Percentiles rank a stretch among this genome's conserved stretches.
phyloP scores from a whole-genome alignment of 202 grass and related monocot genomes.

The Saccharum hybrid region DNA sequence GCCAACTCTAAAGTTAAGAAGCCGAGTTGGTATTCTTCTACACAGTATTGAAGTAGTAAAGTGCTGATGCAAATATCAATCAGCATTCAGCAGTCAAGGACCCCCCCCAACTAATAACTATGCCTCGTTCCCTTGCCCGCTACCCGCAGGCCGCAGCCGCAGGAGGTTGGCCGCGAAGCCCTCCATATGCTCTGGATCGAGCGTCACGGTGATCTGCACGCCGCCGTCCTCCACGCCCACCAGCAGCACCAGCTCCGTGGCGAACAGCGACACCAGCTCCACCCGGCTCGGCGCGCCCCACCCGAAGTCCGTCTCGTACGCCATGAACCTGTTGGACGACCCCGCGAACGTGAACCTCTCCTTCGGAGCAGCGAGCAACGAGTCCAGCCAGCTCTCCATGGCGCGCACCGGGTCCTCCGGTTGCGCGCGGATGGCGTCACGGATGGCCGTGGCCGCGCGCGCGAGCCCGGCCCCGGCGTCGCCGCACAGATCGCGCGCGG shows the following conservation, averaged over 20 bases:
- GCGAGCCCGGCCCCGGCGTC: not conserved
- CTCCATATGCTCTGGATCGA: not conserved
- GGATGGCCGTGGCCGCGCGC: not conserved
- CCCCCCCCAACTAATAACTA: no score
- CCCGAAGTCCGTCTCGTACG: slow-evolving; percentile 56
- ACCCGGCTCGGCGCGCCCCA: slow-evolving; percentile 48
- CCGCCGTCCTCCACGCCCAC: slow-evolving; percentile 2
- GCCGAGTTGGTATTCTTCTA: no score
- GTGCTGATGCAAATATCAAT: no score
- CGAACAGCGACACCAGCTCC: slow-evolving; percentile 25
- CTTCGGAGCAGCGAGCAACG: no score
- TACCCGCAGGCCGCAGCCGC: not conserved
- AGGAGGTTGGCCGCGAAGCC: slow-evolving; percentile 9
- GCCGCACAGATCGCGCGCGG: not conserved
- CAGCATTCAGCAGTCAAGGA: no score
- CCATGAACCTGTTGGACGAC: slow-evolving; percentile 47
- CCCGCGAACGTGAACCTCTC: not conserved
- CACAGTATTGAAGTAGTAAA: no score
- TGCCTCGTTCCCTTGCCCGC: no score
- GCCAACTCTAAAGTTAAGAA: no score
- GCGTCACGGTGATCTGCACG: slow-evolving; percentile 43
- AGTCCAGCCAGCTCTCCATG: not conserved
- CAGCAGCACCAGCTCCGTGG: not conserved
- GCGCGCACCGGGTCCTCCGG: not conserved
- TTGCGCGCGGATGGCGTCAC: not conserved